A percentile compares a stretch with the other conserved stretches of the same genome.
These are phyloP conservation scores for Cnidoscolus chayamansa DNA, from an alignment of 441 rosid species.

Conservation along the genomic window DNA sequence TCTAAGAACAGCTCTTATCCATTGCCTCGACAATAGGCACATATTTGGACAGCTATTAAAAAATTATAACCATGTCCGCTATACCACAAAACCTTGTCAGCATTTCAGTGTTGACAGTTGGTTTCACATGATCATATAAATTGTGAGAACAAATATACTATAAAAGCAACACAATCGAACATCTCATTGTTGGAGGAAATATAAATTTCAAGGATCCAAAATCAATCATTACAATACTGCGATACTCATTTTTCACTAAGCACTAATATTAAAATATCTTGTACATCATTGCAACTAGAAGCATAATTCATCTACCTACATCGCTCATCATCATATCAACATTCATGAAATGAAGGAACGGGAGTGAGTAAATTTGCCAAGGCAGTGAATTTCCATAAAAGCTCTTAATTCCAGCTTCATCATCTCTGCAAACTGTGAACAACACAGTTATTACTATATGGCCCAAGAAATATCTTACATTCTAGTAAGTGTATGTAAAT, in stretches of 20 bases:
- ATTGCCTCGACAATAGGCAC: too few species aligned
- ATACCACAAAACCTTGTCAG: too few species aligned
- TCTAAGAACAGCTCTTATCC: too few species aligned
- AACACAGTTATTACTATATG: background rate
- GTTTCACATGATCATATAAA: too few species aligned
- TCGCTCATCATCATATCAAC: background rate
- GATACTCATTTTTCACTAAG: background rate
- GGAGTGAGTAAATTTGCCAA: background rate
- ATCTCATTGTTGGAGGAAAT: too few species aligned
- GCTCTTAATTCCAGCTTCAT: background rate
- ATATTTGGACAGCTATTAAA: too few species aligned
- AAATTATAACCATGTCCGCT: too few species aligned
- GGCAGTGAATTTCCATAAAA: background rate
- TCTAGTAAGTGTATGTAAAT: background rate
- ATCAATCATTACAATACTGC: conserved; percentile 8
- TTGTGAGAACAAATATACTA: too few species aligned
- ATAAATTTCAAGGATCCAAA: background rate
- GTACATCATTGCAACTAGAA: conserved; percentile 5
- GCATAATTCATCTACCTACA: background rate
- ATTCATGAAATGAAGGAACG: background rate
- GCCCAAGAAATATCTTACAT: background rate
- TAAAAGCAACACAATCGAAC: too few species aligned
- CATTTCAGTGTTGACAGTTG: too few species aligned
- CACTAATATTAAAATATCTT: background rate
- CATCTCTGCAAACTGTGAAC: conserved; percentile 23